phyloP scores from a whole-genome alignment of 345 rosid genomes.

The Trapa incisa region DNA sequence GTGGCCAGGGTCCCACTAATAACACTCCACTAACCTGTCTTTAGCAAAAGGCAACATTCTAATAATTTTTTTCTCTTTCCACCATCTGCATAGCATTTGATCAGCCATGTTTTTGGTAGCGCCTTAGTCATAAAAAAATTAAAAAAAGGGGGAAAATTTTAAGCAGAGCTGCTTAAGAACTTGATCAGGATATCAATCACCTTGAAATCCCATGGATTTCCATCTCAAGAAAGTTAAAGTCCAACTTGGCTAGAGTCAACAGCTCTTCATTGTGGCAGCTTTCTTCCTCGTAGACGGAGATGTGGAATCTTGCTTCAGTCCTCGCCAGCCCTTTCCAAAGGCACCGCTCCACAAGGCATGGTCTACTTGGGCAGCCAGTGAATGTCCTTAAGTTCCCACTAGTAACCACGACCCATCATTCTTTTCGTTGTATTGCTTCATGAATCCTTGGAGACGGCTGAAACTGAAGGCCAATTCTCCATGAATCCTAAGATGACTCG shows the following conservation, averaged over 20 bases:
- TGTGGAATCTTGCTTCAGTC: constrained; percentile 10
- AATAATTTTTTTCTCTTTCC: constrained; percentile 13
- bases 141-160: no score
- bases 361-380: background rate
- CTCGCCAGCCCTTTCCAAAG: constrained; percentile 10
- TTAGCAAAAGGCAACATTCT: constrained; percentile 17
- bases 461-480: no score
- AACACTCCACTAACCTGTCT: constrained; percentile 22
- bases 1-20: constrained; percentile 15
- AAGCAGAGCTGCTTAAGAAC: no score
- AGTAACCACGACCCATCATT: no score
- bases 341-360: constrained; percentile 1
- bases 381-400: no score
- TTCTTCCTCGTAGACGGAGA: constrained; percentile 11
- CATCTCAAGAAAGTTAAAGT: background rate
- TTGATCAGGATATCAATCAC: background rate
- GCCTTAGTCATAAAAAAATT: no score
- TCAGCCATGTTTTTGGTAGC: background rate
- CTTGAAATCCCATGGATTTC: constrained; percentile 9
- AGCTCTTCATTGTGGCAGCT: background rate
- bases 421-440: no score
- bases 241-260: constrained; percentile 16
- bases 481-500: no score
- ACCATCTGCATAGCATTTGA: constrained; percentile 15
- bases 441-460: no score